Base-by-base conservation (phyloP, 108 stramenopile species). In the Fistulifera pelliculosa region DNA sequence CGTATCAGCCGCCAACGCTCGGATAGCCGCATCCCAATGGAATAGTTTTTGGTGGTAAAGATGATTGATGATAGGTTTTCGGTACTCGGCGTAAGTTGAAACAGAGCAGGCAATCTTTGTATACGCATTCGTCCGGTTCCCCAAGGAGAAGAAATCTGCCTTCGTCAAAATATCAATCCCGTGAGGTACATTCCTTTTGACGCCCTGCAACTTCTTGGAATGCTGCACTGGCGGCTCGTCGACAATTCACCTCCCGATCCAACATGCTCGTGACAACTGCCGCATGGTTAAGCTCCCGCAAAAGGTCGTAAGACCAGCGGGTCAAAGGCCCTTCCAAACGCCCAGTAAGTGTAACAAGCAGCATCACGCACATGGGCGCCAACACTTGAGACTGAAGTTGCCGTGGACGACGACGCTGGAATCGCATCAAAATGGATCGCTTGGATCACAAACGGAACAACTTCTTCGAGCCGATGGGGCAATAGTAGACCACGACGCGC, bases 341-440 rank as follows among this genome's bases (percentile, higher is more conserved):
- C 96, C 99, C 99, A 99, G 63, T 87, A 96, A 10, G 96, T 94
- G 61, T 99, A 99, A 54, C 96, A 98, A 15, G 94, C 94, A 1
- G 99, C 95, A 69, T 99, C 99, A 15, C 99, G 68, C 25, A 99
- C 99, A 59, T 99, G 90, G 0, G 96, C 71, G 0, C 99, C 99
- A 0, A 98, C 90, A 53, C 93, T 90, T 22, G 86, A 76, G 51
- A 90, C 80, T n/a, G n/a, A 35, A 35, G 31, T 35, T 35, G 31
- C 31, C 8, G 31, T 35, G 31, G 31, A 35, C 8, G 31, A 35
- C 8, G 31, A 35, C 10, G 89, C 85, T 14, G 94, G 61, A 21
- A 83, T 76, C 14, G 94, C 77, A 65, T 99, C 99, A 62, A 90
- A 99, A 35, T 66, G 68, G 58, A 86, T 87, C 0, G 95, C 93